A percentile compares a stretch with the other conserved stretches of the same genome.
Conservation (phyloP, 2,329 filamentous ascomycete genomes). For the Neoarthrinium moseri region DNA sequence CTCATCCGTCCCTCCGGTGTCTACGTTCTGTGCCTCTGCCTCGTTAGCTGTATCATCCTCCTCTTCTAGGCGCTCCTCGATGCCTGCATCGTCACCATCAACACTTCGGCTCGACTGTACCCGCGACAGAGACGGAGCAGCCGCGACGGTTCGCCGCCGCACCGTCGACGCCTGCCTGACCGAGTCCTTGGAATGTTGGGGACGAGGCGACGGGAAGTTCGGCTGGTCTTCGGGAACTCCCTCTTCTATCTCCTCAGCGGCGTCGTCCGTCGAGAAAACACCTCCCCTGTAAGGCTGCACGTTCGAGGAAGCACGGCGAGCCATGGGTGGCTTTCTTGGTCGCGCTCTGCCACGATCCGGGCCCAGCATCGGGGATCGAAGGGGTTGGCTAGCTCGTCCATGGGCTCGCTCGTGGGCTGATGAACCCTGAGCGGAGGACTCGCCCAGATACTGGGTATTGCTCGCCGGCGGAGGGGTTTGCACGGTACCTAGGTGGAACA, state of each 20-base stretch:
- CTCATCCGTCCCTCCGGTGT: conserved; percentile 29
- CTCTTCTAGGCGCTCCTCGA: conserved; percentile 22
- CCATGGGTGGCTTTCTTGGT: conserved; percentile 70
- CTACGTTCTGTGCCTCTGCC: conserved; percentile 35
- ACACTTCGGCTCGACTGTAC: conserved; percentile 39
- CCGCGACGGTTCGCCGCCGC: conserved; percentile 34
- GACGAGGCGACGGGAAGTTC: conserved; percentile 27
- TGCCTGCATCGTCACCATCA: conserved; percentile 26
- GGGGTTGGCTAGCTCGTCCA: conserved; percentile 31
- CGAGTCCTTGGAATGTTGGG: conserved; percentile 27
- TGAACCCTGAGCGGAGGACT: conserved; percentile 25
- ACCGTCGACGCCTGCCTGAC: conserved; percentile 32
- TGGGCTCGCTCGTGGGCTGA: conserved; percentile 36
- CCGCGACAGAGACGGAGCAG: conserved; percentile 36
- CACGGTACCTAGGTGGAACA: conserved; percentile 19
- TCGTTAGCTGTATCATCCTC: conserved; percentile 35
- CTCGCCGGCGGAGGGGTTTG: conserved; percentile 28
- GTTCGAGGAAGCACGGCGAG: conserved; percentile 73
- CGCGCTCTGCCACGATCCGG: conserved; percentile 50
- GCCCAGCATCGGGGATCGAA: conserved; percentile 44
- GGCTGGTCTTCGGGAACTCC: conserved; percentile 44
- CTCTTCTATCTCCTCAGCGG: conserved; percentile 73
- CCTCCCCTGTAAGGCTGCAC: conserved; percentile 74
- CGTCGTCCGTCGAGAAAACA: conserved; percentile 90
- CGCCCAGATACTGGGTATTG: conserved; percentile 28